Base-by-base conservation (phyloP, 768 basidiomycete genomes). In the Brasilioporus rufonigricans region DNA sequence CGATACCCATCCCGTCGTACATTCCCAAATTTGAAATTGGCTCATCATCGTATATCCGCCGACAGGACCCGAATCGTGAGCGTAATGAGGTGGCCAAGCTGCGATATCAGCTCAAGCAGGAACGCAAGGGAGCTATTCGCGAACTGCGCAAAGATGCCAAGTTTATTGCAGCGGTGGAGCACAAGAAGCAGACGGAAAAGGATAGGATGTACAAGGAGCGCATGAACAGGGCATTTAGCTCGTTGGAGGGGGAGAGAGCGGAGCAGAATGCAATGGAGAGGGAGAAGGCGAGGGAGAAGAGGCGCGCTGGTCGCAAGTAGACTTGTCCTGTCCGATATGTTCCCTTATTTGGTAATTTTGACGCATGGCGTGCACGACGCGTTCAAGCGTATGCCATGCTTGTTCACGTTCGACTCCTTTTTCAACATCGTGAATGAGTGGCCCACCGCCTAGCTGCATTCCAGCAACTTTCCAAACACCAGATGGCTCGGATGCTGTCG, bases 141-240 rank as follows among this genome's bases (percentile, higher is more conserved):
- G 97, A 99, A 68, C 77, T 99, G 50, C 84, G 97, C 57, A 98
- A 98, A 77, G 97, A 99, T 68, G 87, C 93, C 58, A 80, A 83
- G 61, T 99, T 98, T 83, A 77, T 99, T 73, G 93, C 96, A 11
- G 79, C 78, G 27, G 93, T 95, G 67, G 86, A 93, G 63, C 86
- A 91, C 65, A 83, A 86, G 73, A 84, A 87, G 66, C 89, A 92
- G 74, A 74, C 77, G 70, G 89, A 89, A 76, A 95, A 93, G 79
- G 96, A 98, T 64, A 76, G 64, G 58, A 74, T 72, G 27, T 98
- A 99, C 72, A 85, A 83, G 63, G 82, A 84, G 46, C 82, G 84
- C 59, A 93, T 98, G 87, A 87, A 87, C 67, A 84, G 81, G 64
- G 93, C 89, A 23, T 89, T 80, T 69, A 84, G 79, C 2, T 83